Base-by-base conservation (phyloP, 1,284 basidiomycete species). In the Mixia osmundae region DNA sequence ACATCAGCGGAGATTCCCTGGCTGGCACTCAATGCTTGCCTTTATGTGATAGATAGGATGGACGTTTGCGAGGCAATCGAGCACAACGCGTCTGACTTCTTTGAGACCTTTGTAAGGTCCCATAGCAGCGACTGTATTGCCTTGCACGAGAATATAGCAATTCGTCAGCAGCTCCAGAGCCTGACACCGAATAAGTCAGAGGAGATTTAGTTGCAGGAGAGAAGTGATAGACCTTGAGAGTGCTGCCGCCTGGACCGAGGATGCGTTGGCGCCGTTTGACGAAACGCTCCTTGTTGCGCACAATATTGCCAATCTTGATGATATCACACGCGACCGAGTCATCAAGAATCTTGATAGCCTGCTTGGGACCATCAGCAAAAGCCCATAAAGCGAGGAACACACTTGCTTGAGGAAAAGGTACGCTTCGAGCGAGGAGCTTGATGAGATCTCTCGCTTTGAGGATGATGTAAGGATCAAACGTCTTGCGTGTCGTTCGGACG, bases 21-120 rank as follows among this genome's bases (percentile, higher is more conserved):
- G 14, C 4, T n/a, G 14, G 24, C 18, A 25, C 11, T n/a, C 32
- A 30, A 15, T 10, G 47, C 59, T 19, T 25, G 77, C 80, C 59
- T 99, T 99, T 61, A 99, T 99, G 47, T 87, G 75, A 56, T 99
- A 99, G 53, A 99, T 97, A 3, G 91, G 91, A 53, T 99, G 91
- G 35, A 97, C 77, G 54, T 99, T 99, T 61, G 80, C 89, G 82
- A 99, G 91, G 61, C 91, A 99, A 56, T 99, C 91, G 35, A 95
- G 58, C 20, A 99, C 71, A 48, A 97, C 94, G 41, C 87, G 59
- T 38, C 91, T 68, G 3, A 97, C 89, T 55, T 95, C 87, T 56
- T 95, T 97, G 26, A 99, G 61, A 0, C 77, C 75, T 55, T 89
- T 94, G 61, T 77, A 83, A 0, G 77, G 72, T 2, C 91, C 91